Conservation (phyloP, 75 land plant genomes). For the Selaginella tamariscina region DNA sequence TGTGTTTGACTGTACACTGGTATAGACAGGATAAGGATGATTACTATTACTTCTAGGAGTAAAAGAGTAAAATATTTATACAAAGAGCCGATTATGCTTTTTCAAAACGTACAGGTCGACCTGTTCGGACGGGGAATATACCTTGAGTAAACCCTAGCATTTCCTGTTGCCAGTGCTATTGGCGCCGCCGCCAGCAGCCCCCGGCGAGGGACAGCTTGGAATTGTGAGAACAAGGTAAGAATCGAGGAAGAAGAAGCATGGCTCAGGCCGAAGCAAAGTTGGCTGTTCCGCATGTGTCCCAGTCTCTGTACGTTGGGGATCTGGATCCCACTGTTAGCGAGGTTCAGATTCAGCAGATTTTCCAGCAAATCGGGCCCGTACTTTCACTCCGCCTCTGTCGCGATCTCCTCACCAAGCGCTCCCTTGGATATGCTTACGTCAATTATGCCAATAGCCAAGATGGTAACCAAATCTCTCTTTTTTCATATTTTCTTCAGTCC, state of each 20-base stretch:
- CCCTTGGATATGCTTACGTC: constrained; percentile 68
- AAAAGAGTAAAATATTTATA: too few species aligned
- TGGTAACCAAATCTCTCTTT: constrained; percentile 23
- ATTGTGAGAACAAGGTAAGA: too few species aligned
- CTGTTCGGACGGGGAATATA: too few species aligned
- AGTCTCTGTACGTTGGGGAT: constrained; percentile 64
- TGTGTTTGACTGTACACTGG: too few species aligned
- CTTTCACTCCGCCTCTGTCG: constrained; percentile 46
- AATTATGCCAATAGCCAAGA: constrained; percentile 39
- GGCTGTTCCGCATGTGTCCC: constrained; percentile 26
- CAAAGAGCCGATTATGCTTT: too few species aligned
- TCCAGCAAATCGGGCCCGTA: constrained; percentile 43
- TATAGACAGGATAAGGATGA: too few species aligned
- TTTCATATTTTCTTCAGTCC: not conserved
- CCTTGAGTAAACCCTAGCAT: too few species aligned
- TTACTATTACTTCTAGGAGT: too few species aligned
- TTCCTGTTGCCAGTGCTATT: too few species aligned
- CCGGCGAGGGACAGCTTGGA: too few species aligned
- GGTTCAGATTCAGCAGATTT: constrained; percentile 44
- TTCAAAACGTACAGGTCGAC: too few species aligned
- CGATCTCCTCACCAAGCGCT: constrained; percentile 34
- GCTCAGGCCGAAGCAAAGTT: not conserved
- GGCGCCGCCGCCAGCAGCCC: too few species aligned
- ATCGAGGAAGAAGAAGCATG: not conserved
- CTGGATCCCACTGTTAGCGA: constrained; percentile 37